Percentiles rank a stretch among this genome's conserved stretches.
These are phyloP conservation scores for Eucalyptus erythrocorys DNA, from an alignment of 345 rosid genomes.

Conservation along the genomic window DNA sequence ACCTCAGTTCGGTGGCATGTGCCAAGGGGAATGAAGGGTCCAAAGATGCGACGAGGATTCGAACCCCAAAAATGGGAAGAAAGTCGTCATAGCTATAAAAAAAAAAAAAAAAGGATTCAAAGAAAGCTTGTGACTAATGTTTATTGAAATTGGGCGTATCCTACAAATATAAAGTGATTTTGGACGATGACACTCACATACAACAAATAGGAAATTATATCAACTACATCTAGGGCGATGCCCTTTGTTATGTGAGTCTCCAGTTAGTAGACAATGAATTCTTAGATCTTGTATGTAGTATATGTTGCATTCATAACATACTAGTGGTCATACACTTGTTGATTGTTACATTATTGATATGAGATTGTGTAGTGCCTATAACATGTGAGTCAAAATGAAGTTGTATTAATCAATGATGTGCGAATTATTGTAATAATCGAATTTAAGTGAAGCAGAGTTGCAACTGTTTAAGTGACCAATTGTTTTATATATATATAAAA, in stretches of 20 bases:
- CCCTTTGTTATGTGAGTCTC: not conserved
- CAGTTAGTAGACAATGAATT: not conserved
- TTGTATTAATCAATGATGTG: not conserved
- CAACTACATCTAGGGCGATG: not conserved
- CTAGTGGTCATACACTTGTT: accelerated
- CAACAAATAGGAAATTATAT: not conserved
- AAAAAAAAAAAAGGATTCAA: not conserved
- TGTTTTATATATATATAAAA: too few species aligned
- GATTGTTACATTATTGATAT: not conserved
- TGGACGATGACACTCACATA: accelerated
- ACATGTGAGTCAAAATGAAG: not conserved
- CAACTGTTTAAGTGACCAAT: not conserved
- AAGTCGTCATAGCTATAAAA: not conserved
- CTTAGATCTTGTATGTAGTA: accelerated
- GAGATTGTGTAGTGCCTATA: not conserved
- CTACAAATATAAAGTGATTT: not conserved
- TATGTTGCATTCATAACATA: not conserved
- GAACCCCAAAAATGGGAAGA: not conserved
- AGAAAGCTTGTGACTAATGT: not conserved
- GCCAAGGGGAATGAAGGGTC: not conserved
- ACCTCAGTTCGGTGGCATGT: accelerated
- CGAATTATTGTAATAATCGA: not conserved
- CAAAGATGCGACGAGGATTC: accelerated
- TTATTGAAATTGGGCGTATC: accelerated
- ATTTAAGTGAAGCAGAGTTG: accelerated